Base-by-base conservation (phyloP, 331 rosid genomes). In the Dryas integrifolia region DNA sequence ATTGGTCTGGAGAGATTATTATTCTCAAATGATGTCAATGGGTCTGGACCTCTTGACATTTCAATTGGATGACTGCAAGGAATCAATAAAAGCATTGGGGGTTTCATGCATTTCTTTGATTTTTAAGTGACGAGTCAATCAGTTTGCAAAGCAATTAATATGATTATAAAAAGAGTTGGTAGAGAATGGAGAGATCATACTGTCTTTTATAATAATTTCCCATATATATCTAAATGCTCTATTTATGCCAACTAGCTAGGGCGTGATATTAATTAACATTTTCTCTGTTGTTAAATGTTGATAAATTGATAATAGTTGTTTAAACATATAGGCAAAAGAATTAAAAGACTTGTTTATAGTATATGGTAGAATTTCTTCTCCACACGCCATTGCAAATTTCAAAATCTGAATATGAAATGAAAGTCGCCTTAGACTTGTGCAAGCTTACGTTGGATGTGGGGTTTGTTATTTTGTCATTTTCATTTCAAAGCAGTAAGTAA, bases 381-480 rank as follows among this genome's bases (percentile, higher is more conserved):
- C 24, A 40, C 67, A 38, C 49, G 67, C 1, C 67, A 39, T 62
- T 62, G 14, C 21, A 48, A 48, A 14, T 48, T 38, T 40, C 51
- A 58, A 68, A 68, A 41, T 49, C 40, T 3, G 47, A 59, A 67
- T 43, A 45, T 60, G 0, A 38, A 38, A 50, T 50, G 58, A 57
- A 24, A 66, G 49, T 49, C 65, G 4, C 3, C 43, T 47, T 73
- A 45, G 60, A 8, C 73, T 21, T 8, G 47, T 46, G 10, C 43
- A 24, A 3, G 24, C 6, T 57, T 21, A 4, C 35, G 35, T 30
- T 30, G 2, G 35, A 30, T 30, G 3, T 30, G 35, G 35, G 2
- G 35, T 43, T 72, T 59, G 75, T 61, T 70, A 8, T 7, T 0
- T 48, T 45, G 76, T 79, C 79, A 69, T 46, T 79, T 79, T 79